Evolutionary conservation across 2,329 filamentous ascomycete genomes (phyloP).

Genomic region (Colletotrichum magnum): DNA sequence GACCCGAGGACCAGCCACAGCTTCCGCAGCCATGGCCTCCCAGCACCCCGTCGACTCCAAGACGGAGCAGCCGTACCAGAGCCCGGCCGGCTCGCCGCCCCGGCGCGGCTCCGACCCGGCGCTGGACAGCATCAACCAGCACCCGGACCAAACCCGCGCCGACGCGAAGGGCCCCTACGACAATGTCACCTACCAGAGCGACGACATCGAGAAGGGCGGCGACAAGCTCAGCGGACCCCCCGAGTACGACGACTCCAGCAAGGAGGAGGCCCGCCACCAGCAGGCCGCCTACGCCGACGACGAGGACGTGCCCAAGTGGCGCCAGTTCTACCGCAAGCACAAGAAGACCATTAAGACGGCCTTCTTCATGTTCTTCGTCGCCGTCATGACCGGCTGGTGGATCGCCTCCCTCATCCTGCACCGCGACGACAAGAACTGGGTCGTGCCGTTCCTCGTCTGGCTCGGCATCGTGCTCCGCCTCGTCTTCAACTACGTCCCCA

Average conservation of each 20-base stretch:
- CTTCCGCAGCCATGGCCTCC: conserved; percentile 30
- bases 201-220: conserved; percentile 45
- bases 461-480: conserved; percentile 81
- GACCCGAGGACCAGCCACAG: too few species aligned
- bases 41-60: conserved; percentile 36
- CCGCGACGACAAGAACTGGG: conserved; percentile 81
- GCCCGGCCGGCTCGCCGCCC: conserved; percentile 35
- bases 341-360: conserved; percentile 60
- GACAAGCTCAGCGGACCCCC: conserved; percentile 45
- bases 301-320: conserved; percentile 40
- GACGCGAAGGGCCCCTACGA: conserved; percentile 52
- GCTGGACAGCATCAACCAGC: conserved; percentile 57
- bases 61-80: conserved; percentile 20
- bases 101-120: conserved; percentile 51
- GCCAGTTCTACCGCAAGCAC: conserved; percentile 59
- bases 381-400: conserved; percentile 76
- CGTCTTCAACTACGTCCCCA: conserved; percentile 80
- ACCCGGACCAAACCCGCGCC: conserved; percentile 56
- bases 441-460: conserved; percentile 87
- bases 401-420: conserved; percentile 82
- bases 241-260: conserved; percentile 54
- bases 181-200: conserved; percentile 63
- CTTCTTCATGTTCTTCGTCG: conserved; percentile 61
- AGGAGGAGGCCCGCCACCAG: conserved; percentile 43
- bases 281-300: conserved; percentile 33